Base-by-base conservation (phyloP, 2,329 filamentous ascomycete genomes). In the Aspergillus flavus region DNA sequence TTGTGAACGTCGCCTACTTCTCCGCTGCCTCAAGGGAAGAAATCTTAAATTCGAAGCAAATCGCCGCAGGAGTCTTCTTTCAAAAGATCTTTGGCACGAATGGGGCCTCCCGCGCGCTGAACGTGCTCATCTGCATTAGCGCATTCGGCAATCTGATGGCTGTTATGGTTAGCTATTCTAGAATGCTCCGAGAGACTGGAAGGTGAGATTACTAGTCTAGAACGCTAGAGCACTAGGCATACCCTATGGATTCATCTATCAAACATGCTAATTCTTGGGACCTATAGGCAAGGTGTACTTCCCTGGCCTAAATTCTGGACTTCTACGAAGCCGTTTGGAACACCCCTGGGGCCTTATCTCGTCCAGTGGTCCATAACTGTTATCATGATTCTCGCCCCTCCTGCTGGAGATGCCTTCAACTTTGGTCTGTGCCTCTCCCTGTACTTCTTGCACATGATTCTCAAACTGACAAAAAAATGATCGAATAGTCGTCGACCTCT, bases 371-470 rank as follows among this genome's bases (percentile, higher is more conserved):
- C 68, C 0, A 72, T 87, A 62, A 89, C 87, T 0, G 71, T 86
- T 2, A 68, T 89, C 52, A 87, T 89, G 84, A 88, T 89, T 41
- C 70, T 86, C 0, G 86, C 84, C 0, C 83, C 86, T 0, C 86
- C 87, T 0, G 85, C 86, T 0, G 87, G 88, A 1, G 87, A 90
- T 70, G 88, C 87, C 0, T 90, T 90, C 72, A 84, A 85, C 63
- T 89, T 89, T 67, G 78, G 84, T 82, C 9, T 23, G 70, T 39
- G 11, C 1, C 30, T 14, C 12, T 26, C 36, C 10, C n/a, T 41
- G 2, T 4, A 19, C 32, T 28, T 19, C 16, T 28, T 26, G 11
- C 16, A 52, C 19, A 2, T 32, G 32, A 4, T 21, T 45, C 59
- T 59, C 65, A 21, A 7, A 23, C 52, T 54, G n/a, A 54, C 52